These are phyloP conservation scores for Bipolaris sorokiniana DNA, from an alignment of 2,329 filamentous ascomycete genomes.

Conservation along the genomic window DNA sequence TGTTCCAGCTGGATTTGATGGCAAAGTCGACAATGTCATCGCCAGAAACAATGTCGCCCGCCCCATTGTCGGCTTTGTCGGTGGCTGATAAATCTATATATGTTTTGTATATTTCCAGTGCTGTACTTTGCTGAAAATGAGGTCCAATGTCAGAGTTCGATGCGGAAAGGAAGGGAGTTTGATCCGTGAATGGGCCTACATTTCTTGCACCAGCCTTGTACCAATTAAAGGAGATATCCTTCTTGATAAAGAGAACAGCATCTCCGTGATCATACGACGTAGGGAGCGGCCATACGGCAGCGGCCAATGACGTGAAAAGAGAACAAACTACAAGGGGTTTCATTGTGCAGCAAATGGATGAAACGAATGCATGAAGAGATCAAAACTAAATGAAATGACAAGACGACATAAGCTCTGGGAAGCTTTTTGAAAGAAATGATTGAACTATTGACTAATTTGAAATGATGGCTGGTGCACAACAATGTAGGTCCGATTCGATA, in stretches of 20 bases:
- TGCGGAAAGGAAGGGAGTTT: conserved; percentile 20
- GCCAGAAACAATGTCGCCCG: conserved; percentile 50
- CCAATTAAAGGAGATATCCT: conserved; percentile 46
- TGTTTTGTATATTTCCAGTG: conserved; percentile 19
- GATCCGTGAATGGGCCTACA: conserved; percentile 33
- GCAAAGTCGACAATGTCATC: conserved; percentile 56
- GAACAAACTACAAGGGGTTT: conserved; percentile 22
- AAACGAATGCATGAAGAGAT: neutral
- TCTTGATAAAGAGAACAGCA: conserved; percentile 49
- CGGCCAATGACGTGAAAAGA: conserved; percentile 31
- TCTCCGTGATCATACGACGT: conserved; percentile 47
- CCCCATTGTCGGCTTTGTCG: neutral
- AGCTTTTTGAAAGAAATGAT: neutral
- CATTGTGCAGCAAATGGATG: conserved; percentile 26
- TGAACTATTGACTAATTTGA: conserved; percentile 2
- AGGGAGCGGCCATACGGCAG: conserved; percentile 55
- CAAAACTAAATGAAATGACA: neutral
- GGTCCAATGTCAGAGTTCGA: conserved; percentile 28
- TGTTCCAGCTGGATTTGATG: conserved; percentile 62
- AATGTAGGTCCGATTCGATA: conserved; percentile 8
- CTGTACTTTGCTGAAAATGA: conserved; percentile 15
- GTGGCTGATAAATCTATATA: conserved; percentile 13
- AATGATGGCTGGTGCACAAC: conserved; percentile 23
- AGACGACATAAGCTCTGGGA: neutral
- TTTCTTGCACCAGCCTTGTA: conserved; percentile 45